Conservation (phyloP, 23 red algal species). For the Gracilariopsis chorda region DNA sequence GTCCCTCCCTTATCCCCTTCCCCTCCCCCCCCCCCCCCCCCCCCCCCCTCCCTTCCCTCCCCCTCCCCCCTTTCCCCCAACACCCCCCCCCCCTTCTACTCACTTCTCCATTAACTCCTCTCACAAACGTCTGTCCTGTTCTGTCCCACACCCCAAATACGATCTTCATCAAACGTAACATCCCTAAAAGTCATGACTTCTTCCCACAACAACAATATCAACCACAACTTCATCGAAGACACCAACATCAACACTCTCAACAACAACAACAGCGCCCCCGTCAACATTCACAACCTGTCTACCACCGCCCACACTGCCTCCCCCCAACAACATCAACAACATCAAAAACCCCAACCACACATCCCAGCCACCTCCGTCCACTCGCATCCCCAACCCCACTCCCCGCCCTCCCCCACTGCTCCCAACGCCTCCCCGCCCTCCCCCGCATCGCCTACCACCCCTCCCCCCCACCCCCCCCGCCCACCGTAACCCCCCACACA, state of each 20-base stretch:
- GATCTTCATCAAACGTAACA: too few species aligned
- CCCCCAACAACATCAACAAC: constrained; percentile 23
- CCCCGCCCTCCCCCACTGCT: background rate
- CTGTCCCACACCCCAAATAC: background rate
- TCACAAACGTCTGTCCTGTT: background rate
- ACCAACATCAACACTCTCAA: background rate
- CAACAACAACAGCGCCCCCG: background rate
- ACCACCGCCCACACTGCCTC: background rate
- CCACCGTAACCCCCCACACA: background rate
- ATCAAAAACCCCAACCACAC: background rate
- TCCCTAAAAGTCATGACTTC: constrained; percentile 3
- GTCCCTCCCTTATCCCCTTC: background rate
- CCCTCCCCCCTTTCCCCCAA: background rate
- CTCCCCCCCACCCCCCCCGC: background rate
- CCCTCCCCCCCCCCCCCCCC: background rate
- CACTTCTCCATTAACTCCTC: background rate
- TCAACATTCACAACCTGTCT: background rate
- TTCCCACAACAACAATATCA: background rate
- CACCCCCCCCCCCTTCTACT: background rate
- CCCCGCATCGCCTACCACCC: background rate
- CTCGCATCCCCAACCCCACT: background rate
- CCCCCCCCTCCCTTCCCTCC: background rate
- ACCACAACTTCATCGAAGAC: background rate
- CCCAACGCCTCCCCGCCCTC: background rate
- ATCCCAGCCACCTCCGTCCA: background rate